Evolutionary conservation across 805 yeast genomes (phyloP).

Genomic region (Cyberlindnera mississippiensis): DNA sequence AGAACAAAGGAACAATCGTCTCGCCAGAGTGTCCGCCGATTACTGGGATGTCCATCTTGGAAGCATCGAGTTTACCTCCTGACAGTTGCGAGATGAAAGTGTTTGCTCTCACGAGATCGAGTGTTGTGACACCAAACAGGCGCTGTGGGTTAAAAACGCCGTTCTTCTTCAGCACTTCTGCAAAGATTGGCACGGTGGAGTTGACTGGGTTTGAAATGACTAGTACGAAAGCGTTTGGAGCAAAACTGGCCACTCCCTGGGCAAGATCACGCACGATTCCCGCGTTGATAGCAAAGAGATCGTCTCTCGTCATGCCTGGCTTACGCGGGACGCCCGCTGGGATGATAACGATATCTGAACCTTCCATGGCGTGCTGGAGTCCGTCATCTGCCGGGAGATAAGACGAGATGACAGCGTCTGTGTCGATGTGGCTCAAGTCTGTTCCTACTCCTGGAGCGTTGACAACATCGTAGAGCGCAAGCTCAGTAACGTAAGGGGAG

Average conservation of each 20-base stretch:
- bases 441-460: slow-evolving; percentile 81
- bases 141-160: slow-evolving; percentile 74
- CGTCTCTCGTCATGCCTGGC: slow-evolving; percentile 89
- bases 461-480: slow-evolving; percentile 69
- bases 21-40: slow-evolving; percentile 87
- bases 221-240: slow-evolving; percentile 63
- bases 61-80: slow-evolving; percentile 13
- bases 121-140: slow-evolving; percentile 79
- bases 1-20: slow-evolving; percentile 73
- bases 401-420: slow-evolving; percentile 62
- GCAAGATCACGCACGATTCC: slow-evolving; percentile 77
- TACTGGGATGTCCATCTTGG: slow-evolving; percentile 50
- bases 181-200: slow-evolving; percentile 81
- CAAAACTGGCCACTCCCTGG: slow-evolving; percentile 58
- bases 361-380: slow-evolving; percentile 63
- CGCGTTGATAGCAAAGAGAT: slow-evolving; percentile 79
- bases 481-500: slow-evolving; percentile 65
- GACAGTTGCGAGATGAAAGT: slow-evolving; percentile 36
- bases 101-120: slow-evolving; percentile 76
- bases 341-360: slow-evolving; percentile 81
- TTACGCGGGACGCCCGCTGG: slow-evolving; percentile 90
- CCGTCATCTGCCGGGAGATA: slow-evolving; percentile 66
- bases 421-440: slow-evolving; percentile 75
- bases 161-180: slow-evolving; percentile 68
- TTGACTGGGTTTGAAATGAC: slow-evolving; percentile 81